Percentiles rank a stretch among this genome's conserved stretches.
phyloP scores from a whole-genome alignment of 805 yeast species.

The Ogataea parapolymorpha region DNA sequence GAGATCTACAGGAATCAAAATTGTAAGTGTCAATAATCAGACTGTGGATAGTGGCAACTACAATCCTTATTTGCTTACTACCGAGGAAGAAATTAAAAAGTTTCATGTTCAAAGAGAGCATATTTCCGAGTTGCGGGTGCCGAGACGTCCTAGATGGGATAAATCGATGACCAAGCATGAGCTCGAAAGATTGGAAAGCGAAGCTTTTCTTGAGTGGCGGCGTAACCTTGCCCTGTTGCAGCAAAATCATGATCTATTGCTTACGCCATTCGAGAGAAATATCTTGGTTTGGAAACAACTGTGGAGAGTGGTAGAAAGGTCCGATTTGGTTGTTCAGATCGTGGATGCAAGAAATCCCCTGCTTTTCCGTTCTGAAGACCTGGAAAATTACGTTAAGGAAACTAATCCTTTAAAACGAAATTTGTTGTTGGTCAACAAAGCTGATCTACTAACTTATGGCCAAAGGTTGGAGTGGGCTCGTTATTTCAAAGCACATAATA shows the following conservation, averaged over 20 bases:
- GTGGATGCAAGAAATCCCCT: constrained; percentile 97
- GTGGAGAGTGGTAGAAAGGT: constrained; percentile 96
- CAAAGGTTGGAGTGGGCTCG: constrained; percentile 89
- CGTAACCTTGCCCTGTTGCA: constrained; percentile 81
- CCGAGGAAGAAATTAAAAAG: constrained; percentile 61
- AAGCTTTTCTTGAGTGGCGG: constrained; percentile 93
- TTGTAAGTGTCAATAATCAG: constrained; percentile 70
- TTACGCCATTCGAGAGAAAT: constrained; percentile 97
- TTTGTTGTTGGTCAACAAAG: constrained; percentile 84
- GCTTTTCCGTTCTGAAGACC: constrained; percentile 82
- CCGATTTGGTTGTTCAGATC: constrained; percentile 91
- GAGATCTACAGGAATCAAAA: constrained; percentile 73
- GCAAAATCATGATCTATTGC: constrained; percentile 75
- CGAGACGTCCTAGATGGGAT: constrained; percentile 90
- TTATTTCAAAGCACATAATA: constrained; percentile 65
- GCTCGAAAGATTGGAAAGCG: constrained; percentile 82
- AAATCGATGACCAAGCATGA: constrained; percentile 66
- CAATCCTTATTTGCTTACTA: constrained; percentile 59
- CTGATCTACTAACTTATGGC: constrained; percentile 74
- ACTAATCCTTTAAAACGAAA: constrained; percentile 73
- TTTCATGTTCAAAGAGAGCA: constrained; percentile 63
- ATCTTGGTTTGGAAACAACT: constrained; percentile 97
- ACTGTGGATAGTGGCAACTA: constrained; percentile 57
- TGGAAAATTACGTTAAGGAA: constrained; percentile 75
- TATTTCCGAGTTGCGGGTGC: constrained; percentile 72